Evolutionary conservation across 345 rosid genomes (phyloP).

Genomic region (Acer saccharum): DNA sequence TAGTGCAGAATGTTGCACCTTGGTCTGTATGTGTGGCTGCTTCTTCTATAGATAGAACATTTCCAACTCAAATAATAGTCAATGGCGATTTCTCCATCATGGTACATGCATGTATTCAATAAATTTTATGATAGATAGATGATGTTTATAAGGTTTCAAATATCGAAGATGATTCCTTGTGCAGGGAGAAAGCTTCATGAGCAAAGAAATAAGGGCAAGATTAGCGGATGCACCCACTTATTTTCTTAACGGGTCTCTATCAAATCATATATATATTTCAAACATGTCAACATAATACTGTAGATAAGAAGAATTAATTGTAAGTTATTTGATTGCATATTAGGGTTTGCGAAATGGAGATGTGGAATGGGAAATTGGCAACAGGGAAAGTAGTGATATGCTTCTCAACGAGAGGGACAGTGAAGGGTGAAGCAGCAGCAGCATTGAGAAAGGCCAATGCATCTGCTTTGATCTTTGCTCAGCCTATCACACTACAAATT

Average conservation of each 20-base stretch:
- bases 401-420: conserved; percentile 52
- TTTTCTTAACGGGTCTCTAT: conserved; percentile 51
- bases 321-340: background rate
- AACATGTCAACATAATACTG: too few species aligned
- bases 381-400: conserved; percentile 49
- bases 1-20: conserved; percentile 55
- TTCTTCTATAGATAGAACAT: conserved; percentile 54
- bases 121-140: too few species aligned
- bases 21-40: conserved; percentile 66
- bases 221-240: conserved; percentile 42
- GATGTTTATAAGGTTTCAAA: background rate
- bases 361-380: conserved; percentile 43
- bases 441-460: conserved; percentile 56
- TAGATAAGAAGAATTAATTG: too few species aligned
- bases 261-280: too few species aligned
- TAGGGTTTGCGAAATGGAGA: conserved; percentile 47
- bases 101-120: conserved; percentile 31
- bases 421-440: conserved; percentile 45
- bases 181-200: conserved; percentile 68
- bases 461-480: conserved; percentile 54
- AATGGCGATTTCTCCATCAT: conserved; percentile 35
- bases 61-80: conserved; percentile 43
- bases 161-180: background rate
- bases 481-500: conserved; percentile 48
- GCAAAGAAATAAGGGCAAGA: conserved; percentile 42